phyloP scores from a whole-genome alignment of 805 yeast genomes.

The Saturnispora galanensis region DNA sequence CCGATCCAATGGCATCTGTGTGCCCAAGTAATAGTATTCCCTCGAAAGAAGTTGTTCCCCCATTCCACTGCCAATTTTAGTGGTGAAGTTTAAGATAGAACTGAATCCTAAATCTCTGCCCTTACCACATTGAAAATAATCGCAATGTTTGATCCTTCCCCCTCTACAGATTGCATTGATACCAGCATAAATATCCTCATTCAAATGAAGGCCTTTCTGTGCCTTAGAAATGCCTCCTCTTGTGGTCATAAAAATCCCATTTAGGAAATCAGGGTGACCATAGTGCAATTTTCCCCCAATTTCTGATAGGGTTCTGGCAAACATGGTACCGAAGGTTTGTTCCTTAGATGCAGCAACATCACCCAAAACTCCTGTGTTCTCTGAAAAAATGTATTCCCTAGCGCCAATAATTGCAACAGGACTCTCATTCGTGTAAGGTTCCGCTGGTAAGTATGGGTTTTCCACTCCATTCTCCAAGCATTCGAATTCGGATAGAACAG shows the following conservation, averaged over 20 bases:
- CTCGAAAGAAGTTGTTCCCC: slow-evolving; percentile 91
- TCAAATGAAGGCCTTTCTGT: slow-evolving; percentile 83
- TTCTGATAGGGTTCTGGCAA: slow-evolving; percentile 87
- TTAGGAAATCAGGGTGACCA: slow-evolving; percentile 94
- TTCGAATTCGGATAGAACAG: slow-evolving; percentile 85
- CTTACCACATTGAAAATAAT: slow-evolving; percentile 93
- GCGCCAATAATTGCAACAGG: slow-evolving; percentile 95
- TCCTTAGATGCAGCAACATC: slow-evolving; percentile 97
- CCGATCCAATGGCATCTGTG: slow-evolving; percentile 79
- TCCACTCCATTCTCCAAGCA: slow-evolving; percentile 42
- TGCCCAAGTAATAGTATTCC: slow-evolving; percentile 85
- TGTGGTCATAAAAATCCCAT: slow-evolving; percentile 86
- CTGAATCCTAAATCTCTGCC: slow-evolving; percentile 94
- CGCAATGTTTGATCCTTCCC: slow-evolving; percentile 91
- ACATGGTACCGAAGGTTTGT: slow-evolving; percentile 92
- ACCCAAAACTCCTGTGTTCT: slow-evolving; percentile 84
- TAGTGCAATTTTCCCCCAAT: slow-evolving; percentile 93
- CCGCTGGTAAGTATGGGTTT: slow-evolving; percentile 47
- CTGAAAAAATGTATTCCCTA: slow-evolving; percentile 89
- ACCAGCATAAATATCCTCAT: slow-evolving; percentile 95
- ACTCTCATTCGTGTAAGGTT: slow-evolving; percentile 28
- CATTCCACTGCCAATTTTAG: slow-evolving; percentile 97
- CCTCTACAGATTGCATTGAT: slow-evolving; percentile 85
- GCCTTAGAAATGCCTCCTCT: slow-evolving; percentile 95
- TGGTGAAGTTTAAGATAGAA: slow-evolving; percentile 84